Evolutionary conservation across 2,329 filamentous ascomycete genomes (phyloP), one percentile per base, ranked within the genome.

Genomic region (Arthrobotrys pseudoclavata): DNA sequence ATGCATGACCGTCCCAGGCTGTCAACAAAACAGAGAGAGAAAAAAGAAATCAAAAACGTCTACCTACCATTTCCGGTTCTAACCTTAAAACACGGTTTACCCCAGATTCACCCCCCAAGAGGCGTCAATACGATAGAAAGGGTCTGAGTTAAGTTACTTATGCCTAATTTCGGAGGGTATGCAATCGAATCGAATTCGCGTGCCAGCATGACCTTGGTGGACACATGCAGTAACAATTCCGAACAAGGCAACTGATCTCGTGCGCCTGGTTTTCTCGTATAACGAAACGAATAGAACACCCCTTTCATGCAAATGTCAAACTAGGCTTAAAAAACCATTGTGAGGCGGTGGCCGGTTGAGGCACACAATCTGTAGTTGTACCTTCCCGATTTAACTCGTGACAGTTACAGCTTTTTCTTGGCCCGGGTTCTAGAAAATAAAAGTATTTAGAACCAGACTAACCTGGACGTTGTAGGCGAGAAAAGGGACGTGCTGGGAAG

Each of bases 41-140:
- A n/a, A 3, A 15, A n/a, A 15, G 37, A 40, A 15, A 40, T 31
- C 29, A 12, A 40, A 40, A 26, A 42, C 20, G 55, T 42, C 55
- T 60, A 60, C 55, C 55, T 60, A 60, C 55, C 52, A 40, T 57
- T 31, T 57, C 52, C 55, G 55, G 55, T n/a, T 60, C 31, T 60
- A 60, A 60, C 55, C 55, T 60, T 60, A 60, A 60, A 57, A 9
- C 26, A 60, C 42, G 2, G n/a, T 20, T 20, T 60, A 42, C 55
- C 55, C 55, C 55, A 60, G 55, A 60, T 60, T 60, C 13, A 1
- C 26, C n/a, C 22, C 10, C 40, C 15, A 6, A 37, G 29, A 37
- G 50, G 26, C 24, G 50, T 53, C 6, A 45, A 45, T 12, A 34
- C 31, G 31, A 34, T n/a, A 18, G 3, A 60, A 40, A 60, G 13